Percentiles rank a stretch among this genome's conserved stretches.
These are phyloP conservation scores for Aspergillus cejpii DNA, from an alignment of 2,329 filamentous ascomycete genomes.

Conservation along the genomic window DNA sequence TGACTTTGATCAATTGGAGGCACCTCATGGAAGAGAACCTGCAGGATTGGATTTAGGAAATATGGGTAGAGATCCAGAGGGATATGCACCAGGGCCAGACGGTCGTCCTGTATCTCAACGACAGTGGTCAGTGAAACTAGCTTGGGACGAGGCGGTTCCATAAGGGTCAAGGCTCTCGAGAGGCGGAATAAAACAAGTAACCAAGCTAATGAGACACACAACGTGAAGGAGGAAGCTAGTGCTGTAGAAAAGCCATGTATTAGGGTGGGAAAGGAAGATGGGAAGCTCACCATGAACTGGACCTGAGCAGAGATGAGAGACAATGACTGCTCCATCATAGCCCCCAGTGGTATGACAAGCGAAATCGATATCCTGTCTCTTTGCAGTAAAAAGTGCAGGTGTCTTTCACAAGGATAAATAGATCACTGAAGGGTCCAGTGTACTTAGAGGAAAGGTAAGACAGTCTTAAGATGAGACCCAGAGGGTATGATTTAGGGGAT, in stretches of 20 bases:
- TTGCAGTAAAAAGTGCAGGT: not conserved
- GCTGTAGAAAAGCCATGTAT: not conserved
- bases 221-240: not conserved
- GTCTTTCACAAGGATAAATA: conserved; percentile 1
- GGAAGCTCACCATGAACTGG: conserved; percentile 26
- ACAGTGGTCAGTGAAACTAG: conserved; percentile 16
- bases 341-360: not conserved
- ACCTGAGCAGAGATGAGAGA: conserved; percentile 29
- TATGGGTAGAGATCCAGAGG: conserved; percentile 68
- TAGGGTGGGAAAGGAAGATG: not conserved
- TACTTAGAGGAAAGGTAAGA: not conserved
- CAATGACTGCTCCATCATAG: conserved; percentile 25
- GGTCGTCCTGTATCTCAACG: conserved; percentile 60
- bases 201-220: not conserved
- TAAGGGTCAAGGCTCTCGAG: not conserved
- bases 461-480: not conserved
- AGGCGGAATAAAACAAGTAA: not conserved
- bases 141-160: conserved; percentile 1
- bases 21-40: conserved; percentile 63
- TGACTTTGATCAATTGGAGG: conserved; percentile 37
- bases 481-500: not conserved
- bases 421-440: not conserved
- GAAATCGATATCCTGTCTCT: not conserved
- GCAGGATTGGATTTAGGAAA: conserved; percentile 81
- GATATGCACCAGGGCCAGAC: conserved; percentile 83